These are phyloP conservation scores for Paraphaeosphaeria sporulosa DNA, from an alignment of 2,329 filamentous ascomycete species.

Conservation along the genomic window DNA sequence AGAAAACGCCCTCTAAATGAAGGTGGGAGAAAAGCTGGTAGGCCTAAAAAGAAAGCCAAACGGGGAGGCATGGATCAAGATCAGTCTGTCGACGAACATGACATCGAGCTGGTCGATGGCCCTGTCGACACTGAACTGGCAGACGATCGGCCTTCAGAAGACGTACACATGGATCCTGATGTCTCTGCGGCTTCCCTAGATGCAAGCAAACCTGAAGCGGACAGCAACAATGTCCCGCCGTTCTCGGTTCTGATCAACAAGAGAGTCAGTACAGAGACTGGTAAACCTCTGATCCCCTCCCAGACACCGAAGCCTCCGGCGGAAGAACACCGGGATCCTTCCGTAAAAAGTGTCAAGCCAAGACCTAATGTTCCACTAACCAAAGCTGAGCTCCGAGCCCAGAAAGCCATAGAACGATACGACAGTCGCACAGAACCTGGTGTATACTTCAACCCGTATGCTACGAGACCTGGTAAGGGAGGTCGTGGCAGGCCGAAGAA, in stretches of 20 bases:
- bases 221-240: background rate
- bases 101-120: background rate
- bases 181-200: background rate
- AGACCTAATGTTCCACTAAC: constrained; percentile 7
- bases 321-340: background rate
- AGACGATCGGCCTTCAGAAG: background rate
- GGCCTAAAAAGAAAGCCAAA: background rate
- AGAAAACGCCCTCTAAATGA: background rate
- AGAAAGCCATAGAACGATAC: constrained; percentile 38
- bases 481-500: constrained; percentile 52
- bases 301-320: background rate
- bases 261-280: background rate
- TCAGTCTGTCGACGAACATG: background rate
- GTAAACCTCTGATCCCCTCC: background rate
- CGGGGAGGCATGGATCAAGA: background rate
- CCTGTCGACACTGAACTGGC: background rate
- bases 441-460: constrained; percentile 56
- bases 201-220: background rate
- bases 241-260: background rate
- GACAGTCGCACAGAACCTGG: constrained; percentile 44
- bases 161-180: background rate
- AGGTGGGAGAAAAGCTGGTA: background rate
- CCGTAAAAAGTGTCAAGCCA: background rate
- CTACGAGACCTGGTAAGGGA: constrained; percentile 38
- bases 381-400: constrained; percentile 24